These are phyloP conservation scores for Saksenaea oblongispora DNA, from an alignment of 371 early-diverging fungal species.

Conservation along the genomic window DNA sequence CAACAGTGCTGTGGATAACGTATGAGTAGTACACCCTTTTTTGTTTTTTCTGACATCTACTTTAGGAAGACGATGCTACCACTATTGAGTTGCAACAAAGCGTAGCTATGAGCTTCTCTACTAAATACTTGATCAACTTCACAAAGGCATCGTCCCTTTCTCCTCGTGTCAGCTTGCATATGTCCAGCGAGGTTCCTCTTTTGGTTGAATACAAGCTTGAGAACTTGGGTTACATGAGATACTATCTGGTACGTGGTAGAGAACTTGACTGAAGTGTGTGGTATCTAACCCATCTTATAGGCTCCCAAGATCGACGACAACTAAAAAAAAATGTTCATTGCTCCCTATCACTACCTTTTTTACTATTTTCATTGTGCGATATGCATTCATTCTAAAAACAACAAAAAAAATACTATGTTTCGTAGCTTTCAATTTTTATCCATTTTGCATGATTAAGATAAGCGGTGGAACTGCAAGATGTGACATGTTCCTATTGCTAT, in stretches of 20 bases:
- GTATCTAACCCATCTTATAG: background rate
- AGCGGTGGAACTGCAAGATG: no score
- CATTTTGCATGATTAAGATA: no score
- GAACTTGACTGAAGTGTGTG: no score
- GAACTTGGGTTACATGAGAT: conserved; percentile 91
- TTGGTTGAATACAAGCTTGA: conserved; percentile 93
- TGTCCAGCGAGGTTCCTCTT: conserved; percentile 89
- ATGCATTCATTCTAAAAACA: background rate
- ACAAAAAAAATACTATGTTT: no score
- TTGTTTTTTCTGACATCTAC: background rate
- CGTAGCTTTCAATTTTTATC: no score
- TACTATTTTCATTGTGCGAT: background rate
- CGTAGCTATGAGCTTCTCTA: conserved; percentile 84
- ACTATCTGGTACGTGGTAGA: conserved; percentile 81
- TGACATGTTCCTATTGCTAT: no score
- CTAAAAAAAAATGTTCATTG: conserved; percentile 18
- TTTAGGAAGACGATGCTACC: conserved; percentile 69
- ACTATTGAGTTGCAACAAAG: conserved; percentile 79
- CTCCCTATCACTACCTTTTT: background rate
- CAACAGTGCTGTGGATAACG: conserved; percentile 75
- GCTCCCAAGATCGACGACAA: conserved; percentile 52
- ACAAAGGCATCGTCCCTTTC: conserved; percentile 94
- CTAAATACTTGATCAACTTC: conserved; percentile 94
- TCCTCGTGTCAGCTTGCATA: conserved; percentile 73
- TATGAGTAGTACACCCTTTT: background rate